Conservation (phyloP, 768 basidiomycete genomes). For the Tulasnella sp. region DNA sequence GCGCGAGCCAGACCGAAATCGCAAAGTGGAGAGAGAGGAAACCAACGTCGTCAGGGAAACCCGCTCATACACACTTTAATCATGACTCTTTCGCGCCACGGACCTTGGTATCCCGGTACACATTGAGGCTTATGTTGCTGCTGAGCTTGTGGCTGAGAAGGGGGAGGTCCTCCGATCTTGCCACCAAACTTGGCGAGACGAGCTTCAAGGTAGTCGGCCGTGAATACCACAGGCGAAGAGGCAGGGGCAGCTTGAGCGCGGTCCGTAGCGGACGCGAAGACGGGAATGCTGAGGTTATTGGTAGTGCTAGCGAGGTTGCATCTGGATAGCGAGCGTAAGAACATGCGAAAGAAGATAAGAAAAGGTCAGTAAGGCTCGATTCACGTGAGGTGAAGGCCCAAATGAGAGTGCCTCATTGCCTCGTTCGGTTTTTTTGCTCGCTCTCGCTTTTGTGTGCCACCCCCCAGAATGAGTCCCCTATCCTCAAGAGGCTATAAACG, state of each 20-base stretch:
- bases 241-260: not conserved
- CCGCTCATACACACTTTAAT: not conserved
- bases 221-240: slow-evolving; percentile 10
- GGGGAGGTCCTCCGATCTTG: not conserved
- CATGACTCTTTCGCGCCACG: not conserved
- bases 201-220: slow-evolving; percentile 18
- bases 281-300: not conserved
- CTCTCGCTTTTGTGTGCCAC: not conserved
- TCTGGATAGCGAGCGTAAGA: not conserved
- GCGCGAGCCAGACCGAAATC: no score
- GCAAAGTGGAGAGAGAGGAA: no score
- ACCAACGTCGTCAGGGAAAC: not conserved
- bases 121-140: not conserved
- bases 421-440: not conserved
- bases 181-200: slow-evolving; percentile 11
- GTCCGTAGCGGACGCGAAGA: slow-evolving; percentile 7
- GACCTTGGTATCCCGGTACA: not conserved
- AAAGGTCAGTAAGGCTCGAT: not conserved
- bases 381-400: not conserved
- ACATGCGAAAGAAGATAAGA: not conserved
- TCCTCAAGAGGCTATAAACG: not conserved
- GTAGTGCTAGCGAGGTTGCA: not conserved
- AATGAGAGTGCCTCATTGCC: not conserved
- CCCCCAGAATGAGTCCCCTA: not conserved
- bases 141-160: not conserved